phyloP scores from a whole-genome alignment of 495 filamentous ascomycete species.

The Letharia lupina region DNA sequence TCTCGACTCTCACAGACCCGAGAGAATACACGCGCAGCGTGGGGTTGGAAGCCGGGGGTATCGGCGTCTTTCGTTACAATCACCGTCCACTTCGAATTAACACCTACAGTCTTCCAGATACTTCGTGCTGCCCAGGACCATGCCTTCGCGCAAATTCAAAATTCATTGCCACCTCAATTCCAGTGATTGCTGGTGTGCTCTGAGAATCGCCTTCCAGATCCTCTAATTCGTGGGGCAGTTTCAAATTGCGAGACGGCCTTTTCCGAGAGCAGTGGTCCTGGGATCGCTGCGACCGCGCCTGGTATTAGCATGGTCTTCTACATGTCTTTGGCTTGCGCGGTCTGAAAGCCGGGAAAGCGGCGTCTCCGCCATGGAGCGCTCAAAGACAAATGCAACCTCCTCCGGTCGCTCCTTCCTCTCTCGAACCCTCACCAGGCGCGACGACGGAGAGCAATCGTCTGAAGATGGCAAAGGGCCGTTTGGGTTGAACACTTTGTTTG shows the following conservation, averaged over 20 bases:
- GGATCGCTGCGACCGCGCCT: background rate
- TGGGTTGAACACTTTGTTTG: conserved; percentile 33
- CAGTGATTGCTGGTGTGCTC: background rate
- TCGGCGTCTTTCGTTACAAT: too few relatives aligned
- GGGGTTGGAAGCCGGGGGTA: too few relatives aligned
- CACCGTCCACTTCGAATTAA: too few relatives aligned
- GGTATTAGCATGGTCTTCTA: background rate
- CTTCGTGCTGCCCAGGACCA: too few relatives aligned
- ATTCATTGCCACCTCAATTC: background rate
- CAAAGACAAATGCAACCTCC: background rate
- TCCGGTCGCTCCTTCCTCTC: conserved; percentile 11
- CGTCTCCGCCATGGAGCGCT: conserved; percentile 7
- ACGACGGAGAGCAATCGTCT: background rate
- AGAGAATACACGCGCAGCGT: too few relatives aligned
- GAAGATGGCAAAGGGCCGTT: conserved; percentile 25
- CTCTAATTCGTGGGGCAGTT: background rate
- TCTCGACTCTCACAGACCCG: too few relatives aligned
- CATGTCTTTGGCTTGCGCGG: background rate
- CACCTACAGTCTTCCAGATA: too few relatives aligned
- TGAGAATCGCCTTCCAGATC: background rate
- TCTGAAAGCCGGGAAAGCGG: background rate
- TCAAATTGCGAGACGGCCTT: background rate
- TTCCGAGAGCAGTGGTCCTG: background rate
- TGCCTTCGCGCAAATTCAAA: background rate
- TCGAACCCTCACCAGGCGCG: conserved; percentile 4